Base-by-base conservation (phyloP, 768 basidiomycete genomes). In the Exsudoporus frostii region DNA sequence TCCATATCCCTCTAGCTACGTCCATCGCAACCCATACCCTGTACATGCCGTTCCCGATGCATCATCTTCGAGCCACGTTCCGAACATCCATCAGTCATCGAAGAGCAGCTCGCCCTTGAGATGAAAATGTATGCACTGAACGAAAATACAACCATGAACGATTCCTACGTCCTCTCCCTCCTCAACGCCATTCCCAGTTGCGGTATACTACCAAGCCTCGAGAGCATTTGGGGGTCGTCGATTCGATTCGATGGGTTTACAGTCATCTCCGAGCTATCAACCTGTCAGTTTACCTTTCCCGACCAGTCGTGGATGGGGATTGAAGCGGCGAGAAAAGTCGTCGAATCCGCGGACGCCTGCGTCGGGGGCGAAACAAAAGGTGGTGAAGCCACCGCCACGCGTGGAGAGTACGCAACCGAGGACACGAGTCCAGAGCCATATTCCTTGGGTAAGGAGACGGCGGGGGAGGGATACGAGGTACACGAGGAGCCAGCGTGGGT, bases 331-430 rank as follows among this genome's bases (percentile, higher is more conserved):
- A 17, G 76, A 78, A 55, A 66, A 63, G 36, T 72, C 74, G 6
- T 39, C 55, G 9, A 75, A 75, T 53, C 53, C 77, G 19, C 67
- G 73, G 29, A 55, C 54, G 34, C 58, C 62, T 19, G 43, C 37
- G 1, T 44, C 60, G 11, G 62, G 48, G 14, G 24, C 46, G 13
- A 65, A 66, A 32, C 66, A 61, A 34, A 68, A 75, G 47, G 32
- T 11, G 47, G 70, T 84, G 33, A 83, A 83, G 63, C 85, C 84
- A 1, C 89, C 89, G 1, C 88, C 86, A 10, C 76, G 89, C 13
- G 89, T 91, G 17, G 86, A 90, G 61, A 90, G 88, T 60, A 92
- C 89, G 0, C 88, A 90, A 60, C 88, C 89, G 7, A 73, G 88
- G 89, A 91, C 58, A 90, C 88, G 11, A 89, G 85, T 56, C 88